Conservation (phyloP, 2,329 filamentous ascomycete genomes). For the Ceratocystis huliohia region DNA sequence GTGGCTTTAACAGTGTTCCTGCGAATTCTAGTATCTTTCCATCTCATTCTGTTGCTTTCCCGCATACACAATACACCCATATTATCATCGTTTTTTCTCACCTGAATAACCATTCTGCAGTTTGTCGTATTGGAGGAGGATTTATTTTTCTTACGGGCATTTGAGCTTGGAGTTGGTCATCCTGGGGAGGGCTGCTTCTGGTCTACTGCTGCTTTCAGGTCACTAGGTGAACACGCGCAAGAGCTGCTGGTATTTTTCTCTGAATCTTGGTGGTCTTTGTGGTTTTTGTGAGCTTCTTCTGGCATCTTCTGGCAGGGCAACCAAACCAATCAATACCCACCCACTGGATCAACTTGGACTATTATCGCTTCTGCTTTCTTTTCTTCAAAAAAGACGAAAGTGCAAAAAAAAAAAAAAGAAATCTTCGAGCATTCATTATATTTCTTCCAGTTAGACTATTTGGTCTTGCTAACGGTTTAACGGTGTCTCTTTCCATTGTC, state of each 20-base stretch:
- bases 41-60: background rate
- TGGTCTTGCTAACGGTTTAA: conserved; percentile 14
- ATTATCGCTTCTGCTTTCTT: background rate
- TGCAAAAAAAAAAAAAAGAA: conserved; percentile 16
- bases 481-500: conserved; percentile 7
- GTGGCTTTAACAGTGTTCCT: background rate
- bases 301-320: conserved; percentile 3
- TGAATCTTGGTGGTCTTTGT: conserved; percentile 5
- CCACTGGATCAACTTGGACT: background rate
- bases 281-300: background rate
- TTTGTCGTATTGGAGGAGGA: conserved; percentile 18
- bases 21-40: conserved; percentile 1
- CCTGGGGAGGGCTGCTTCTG: background rate
- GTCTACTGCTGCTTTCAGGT: conserved; percentile 3
- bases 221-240: conserved; percentile 13
- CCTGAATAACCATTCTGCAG: conserved; percentile 15
- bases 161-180: conserved; percentile 18
- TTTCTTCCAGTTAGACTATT: conserved; percentile 15
- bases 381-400: conserved; percentile 9
- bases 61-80: conserved; percentile 18
- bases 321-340: background rate
- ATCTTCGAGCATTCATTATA: conserved; percentile 14
- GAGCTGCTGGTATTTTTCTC: conserved; percentile 11
- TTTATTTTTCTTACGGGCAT: conserved; percentile 15
- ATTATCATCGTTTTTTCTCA: conserved; percentile 13